Evolutionary conservation across 1,139 yeast genomes (phyloP), one percentile per base, ranked within the genome.

Genomic region (Hyphopichia fennica): DNA sequence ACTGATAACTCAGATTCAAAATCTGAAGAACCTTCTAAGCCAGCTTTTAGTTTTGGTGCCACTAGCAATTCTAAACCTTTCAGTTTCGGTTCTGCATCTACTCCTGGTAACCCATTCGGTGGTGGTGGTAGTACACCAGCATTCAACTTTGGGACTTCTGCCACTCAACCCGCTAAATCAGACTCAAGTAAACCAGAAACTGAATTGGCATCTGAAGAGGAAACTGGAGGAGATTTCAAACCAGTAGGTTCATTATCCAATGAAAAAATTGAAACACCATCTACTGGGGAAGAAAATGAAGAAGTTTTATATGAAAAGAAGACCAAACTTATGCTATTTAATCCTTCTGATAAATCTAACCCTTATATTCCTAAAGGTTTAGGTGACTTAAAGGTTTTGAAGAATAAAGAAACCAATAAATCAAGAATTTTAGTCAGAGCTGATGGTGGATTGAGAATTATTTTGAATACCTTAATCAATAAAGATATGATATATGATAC

Each of bases 211-310:
- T 68, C 63, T 42, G 76, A 68, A 39, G 71, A 65, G 42, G 77
- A 68, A 45, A 65, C 68, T 8, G 67, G 71, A 18, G 80, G 75
- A 15, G 66, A 73, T 43, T 79, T 79, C 51, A 65, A 67, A 31
- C 78, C 81, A 0, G 65, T 75, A 23, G 78, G 74, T 4, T 65
- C 71, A 39, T 61, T 81, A 40, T 63, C 70, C 0, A 39, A 48
- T 8, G 72, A 78, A 20, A 71, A 74, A 45, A 67, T 77, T 13
- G 78, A 79, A 15, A 48, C 52, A 16, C 74, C 79, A 2, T 47
- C 47, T 23, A 87, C 95, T 4, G 97, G 97, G 17, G 98, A 93
- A 65, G 97, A 91, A 65, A 75, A 81, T 44, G 98, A 93, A 65
- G 80, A 75, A 4, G 60, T 74, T 0, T 58, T 79, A 28, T 87